phyloP scores from a whole-genome alignment of 345 rosid genomes.

The Litchi chinensis region DNA sequence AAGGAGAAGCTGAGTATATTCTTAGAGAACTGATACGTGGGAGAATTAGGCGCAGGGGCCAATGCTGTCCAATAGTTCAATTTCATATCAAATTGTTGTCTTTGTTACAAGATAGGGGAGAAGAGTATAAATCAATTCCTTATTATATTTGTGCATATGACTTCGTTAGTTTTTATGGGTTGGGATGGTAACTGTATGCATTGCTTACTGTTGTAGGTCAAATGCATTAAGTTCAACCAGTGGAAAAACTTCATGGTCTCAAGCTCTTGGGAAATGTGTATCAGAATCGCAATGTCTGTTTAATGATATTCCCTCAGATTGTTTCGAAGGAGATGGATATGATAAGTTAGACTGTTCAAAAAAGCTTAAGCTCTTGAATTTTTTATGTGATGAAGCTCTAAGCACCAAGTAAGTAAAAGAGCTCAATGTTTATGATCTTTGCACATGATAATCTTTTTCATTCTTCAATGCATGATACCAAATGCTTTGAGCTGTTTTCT shows the following conservation, averaged over 20 bases:
- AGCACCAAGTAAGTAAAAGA: conserved; percentile 53
- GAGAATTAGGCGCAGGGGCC: conserved; percentile 51
- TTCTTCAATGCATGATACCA: background rate
- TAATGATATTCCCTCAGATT: conserved; percentile 37
- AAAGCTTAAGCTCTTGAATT: conserved; percentile 59
- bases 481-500: background rate
- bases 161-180: conserved; percentile 12
- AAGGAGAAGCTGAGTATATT: conserved; percentile 71
- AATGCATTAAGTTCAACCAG: conserved; percentile 45
- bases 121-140: conserved; percentile 45
- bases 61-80: conserved; percentile 51
- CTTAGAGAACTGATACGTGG: conserved; percentile 61
- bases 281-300: conserved; percentile 37
- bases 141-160: background rate
- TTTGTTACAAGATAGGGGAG: conserved; percentile 51
- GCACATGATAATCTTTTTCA: background rate
- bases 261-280: conserved; percentile 47
- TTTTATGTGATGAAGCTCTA: conserved; percentile 71
- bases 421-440: background rate
- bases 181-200: conserved; percentile 13
- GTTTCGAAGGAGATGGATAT: conserved; percentile 45
- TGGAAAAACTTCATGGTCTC: conserved; percentile 57
- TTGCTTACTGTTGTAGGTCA: conserved; percentile 41
- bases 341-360: conserved; percentile 38
- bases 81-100: conserved; percentile 58